Evolutionary conservation across 1,284 basidiomycete species (phyloP), one percentile per base, ranked within the genome.

Genomic region (Tylopilus orsonianus): DNA sequence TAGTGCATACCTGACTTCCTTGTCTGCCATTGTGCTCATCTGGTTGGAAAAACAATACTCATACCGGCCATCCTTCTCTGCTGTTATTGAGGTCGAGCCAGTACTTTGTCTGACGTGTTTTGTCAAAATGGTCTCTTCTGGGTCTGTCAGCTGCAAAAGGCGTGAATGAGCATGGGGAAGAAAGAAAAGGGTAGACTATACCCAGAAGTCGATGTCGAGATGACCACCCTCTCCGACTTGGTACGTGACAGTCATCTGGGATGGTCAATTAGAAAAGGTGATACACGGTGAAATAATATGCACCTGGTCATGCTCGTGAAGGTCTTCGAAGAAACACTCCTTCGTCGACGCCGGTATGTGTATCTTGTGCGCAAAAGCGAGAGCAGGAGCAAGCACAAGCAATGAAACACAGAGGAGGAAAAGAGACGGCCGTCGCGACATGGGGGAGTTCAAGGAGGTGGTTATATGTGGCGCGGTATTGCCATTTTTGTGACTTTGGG

Each of bases 31-130:
- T 23, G 90, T 85, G 62, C 90, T 93, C 90, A 97, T 97, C 69
- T 94, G 87, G 70, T 99, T 99, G 41, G 91, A 94, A 78, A 99
- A 99, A 73, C 97, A 99, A 66, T 98, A 98, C 59, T 92, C 89
- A 66, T 96, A 87, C 44, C 92, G 75, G 0, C 97, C 97, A 58
- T 95, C 87, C 59, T 77, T 80, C 51, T 85, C 81, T 10, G 95
- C 95, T 4, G 93, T 93, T 56, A 97, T 85, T 23, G 90, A 86
- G 48, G 87, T 79, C 4, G 91, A 91, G 1, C 97, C 97, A 12
- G 96, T 97, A 41, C 93, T 87, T 65, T 95, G 83, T 67, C 85
- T 87, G 48, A 89, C 75, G 57, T 93, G 87, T 64, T 92, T 90
- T 60, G 81, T 84, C 45, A 98, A 72, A 5, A 83, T 72, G 33